A percentile compares a stretch with the other conserved stretches of the same genome.
phyloP scores from a whole-genome alignment of 2,329 filamentous ascomycete genomes.

The Clarireedia homoeocarpa region DNA sequence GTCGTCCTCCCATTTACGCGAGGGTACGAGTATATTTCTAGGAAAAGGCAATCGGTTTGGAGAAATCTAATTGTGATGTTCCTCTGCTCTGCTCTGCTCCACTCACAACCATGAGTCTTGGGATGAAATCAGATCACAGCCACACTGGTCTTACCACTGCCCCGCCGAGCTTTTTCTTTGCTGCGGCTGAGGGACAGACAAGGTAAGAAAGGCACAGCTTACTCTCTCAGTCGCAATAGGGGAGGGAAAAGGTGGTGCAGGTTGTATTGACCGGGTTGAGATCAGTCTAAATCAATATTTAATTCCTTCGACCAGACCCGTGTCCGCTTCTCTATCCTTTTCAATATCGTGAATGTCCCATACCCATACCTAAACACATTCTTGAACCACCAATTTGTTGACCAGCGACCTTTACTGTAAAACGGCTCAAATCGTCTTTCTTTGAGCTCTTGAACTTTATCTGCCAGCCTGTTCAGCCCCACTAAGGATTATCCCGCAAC shows the following conservation, averaged over 20 bases:
- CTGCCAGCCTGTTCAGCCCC: conserved; percentile 10
- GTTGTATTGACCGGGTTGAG: no score
- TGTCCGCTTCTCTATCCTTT: no score
- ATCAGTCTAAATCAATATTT: not conserved
- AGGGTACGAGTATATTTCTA: no score
- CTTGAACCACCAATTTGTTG: not conserved
- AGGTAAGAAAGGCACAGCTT: no score
- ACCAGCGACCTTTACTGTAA: not conserved
- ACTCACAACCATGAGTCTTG: not conserved
- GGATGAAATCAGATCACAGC: not conserved
- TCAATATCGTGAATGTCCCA: no score
- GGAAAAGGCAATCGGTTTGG: no score
- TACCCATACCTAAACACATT: not conserved
- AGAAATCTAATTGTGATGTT: no score
- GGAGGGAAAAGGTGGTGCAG: no score
- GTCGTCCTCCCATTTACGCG: no score
- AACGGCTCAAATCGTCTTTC: not conserved
- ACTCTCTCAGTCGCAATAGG: no score
- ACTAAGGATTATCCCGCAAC: conserved; percentile 6
- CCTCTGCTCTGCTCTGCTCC: no score
- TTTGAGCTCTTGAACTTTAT: conserved; percentile 2
- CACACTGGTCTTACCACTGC: not conserved
- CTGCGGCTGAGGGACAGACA: not conserved
- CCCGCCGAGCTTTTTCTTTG: not conserved
- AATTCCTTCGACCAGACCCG: no score